phyloP scores from a whole-genome alignment of 805 yeast genomes.

The Torulaspora microellipsoides region DNA sequence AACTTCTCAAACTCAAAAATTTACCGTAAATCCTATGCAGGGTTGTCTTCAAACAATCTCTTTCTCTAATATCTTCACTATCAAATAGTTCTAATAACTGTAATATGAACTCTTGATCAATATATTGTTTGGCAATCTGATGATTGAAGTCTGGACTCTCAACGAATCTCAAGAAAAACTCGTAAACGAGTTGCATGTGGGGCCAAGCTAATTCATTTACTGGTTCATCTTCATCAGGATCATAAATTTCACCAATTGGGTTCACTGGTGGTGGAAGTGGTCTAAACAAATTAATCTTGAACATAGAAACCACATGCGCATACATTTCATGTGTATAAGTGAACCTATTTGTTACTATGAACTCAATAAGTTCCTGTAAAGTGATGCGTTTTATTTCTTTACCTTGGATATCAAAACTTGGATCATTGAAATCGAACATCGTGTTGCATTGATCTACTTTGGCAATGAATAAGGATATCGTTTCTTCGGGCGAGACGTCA shows the following conservation, averaged over 20 bases:
- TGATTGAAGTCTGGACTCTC: conserved; percentile 95
- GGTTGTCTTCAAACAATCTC: conserved; percentile 92
- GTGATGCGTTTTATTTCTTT: conserved; percentile 88
- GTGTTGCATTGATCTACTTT: conserved; percentile 94
- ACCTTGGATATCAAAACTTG: conserved; percentile 85
- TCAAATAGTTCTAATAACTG: conserved; percentile 84
- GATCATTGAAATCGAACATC: conserved; percentile 90
- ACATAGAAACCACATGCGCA: conserved; percentile 82
- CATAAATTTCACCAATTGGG: conserved; percentile 92
- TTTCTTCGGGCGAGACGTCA: conserved; percentile 80
- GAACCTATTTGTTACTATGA: conserved; percentile 76
- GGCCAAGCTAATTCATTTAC: conserved; percentile 97
- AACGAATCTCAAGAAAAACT: conserved; percentile 84
- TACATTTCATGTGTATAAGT: conserved; percentile 89
- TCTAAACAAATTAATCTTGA: conserved; percentile 80
- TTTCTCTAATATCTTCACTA: conserved; percentile 92
- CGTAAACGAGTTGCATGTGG: conserved; percentile 95
- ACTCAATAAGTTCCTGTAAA: conserved; percentile 83
- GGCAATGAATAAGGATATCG: conserved; percentile 65
- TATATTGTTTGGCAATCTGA: conserved; percentile 85
- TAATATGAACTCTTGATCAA: conserved; percentile 85
- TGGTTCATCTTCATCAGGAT: conserved; percentile 99
- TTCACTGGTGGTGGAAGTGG: conserved; percentile 98
- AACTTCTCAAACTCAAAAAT: conserved; percentile 81
- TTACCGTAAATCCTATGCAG: conserved; percentile 95